Evolutionary conservation across 257 asterid species (phyloP).

Genomic region (Thymus mandschuricus): DNA sequence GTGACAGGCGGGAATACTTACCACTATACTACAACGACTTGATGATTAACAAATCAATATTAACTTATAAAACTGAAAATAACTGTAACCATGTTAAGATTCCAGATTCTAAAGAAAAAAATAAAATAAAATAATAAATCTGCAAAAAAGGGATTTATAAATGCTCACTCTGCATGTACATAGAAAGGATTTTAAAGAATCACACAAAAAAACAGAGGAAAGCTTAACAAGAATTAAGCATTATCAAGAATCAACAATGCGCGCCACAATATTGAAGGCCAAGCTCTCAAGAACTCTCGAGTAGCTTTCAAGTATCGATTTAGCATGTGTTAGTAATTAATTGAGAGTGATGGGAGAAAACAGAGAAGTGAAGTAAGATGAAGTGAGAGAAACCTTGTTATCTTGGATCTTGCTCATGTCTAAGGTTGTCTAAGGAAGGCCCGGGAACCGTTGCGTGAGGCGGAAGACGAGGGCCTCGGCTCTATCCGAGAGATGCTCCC

Average conservation of each 20-base stretch:
- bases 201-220: neutral
- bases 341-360: neutral
- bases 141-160: too few relatives aligned
- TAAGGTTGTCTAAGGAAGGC: constrained; percentile 73
- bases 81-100: too few relatives aligned
- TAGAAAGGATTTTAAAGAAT: neutral
- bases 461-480: constrained; percentile 72
- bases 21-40: constrained; percentile 94
- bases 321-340: constrained; percentile 22
- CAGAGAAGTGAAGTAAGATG: neutral
- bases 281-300: constrained; percentile 81
- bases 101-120: too few relatives aligned
- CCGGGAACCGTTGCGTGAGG: constrained; percentile 69
- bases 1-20: constrained; percentile 96
- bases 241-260: constrained; percentile 37
- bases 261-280: constrained; percentile 76
- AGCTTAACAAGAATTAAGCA: neutral
- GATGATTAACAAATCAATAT: too few relatives aligned
- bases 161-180: constrained; percentile 19
- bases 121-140: too few relatives aligned
- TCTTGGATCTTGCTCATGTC: constrained; percentile 77
- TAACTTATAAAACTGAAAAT: too few relatives aligned
- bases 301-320: constrained; percentile 77
- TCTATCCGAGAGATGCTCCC: constrained; percentile 64
- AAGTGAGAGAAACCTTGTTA: constrained; percentile 53